Percentiles rank a stretch among this genome's conserved stretches.
Conservation (phyloP, 805 yeast species). For the Dipodascus albidus region DNA sequence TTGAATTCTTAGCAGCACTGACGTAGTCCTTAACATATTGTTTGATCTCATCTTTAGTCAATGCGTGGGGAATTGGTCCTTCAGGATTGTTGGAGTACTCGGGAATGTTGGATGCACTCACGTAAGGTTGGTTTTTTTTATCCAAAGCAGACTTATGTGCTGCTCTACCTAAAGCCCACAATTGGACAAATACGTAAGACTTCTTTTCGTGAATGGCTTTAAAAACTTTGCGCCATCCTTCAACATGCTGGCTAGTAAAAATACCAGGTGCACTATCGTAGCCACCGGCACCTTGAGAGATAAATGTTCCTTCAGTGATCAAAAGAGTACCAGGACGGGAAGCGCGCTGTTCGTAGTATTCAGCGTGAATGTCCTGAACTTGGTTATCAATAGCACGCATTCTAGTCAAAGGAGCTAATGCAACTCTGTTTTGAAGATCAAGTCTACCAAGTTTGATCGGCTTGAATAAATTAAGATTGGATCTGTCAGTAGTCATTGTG, state of each 20-base stretch:
- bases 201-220: constrained; percentile 35
- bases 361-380: constrained; percentile 21
- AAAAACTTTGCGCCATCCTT: constrained; percentile 28
- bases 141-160: constrained; percentile 17
- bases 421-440: constrained; percentile 30
- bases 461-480: constrained; percentile 15
- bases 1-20: constrained; percentile 39
- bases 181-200: constrained; percentile 31
- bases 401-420: constrained; percentile 42
- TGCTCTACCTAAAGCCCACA: constrained; percentile 37
- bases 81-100: constrained; percentile 36
- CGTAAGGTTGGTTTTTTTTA: neutral
- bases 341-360: constrained; percentile 49
- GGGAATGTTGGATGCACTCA: constrained; percentile 28
- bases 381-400: constrained; percentile 25
- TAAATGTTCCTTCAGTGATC: constrained; percentile 46
- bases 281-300: constrained; percentile 30
- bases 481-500: too few relatives aligned
- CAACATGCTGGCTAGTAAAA: constrained; percentile 21
- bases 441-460: constrained; percentile 21
- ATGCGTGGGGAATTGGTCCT: constrained; percentile 17
- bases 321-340: constrained; percentile 44
- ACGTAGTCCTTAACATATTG: constrained; percentile 32
- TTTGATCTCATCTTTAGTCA: constrained; percentile 31
- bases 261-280: constrained; percentile 25